Evolutionary conservation across 805 yeast genomes (phyloP).

Genomic region (Saccharomycopsis vini): DNA sequence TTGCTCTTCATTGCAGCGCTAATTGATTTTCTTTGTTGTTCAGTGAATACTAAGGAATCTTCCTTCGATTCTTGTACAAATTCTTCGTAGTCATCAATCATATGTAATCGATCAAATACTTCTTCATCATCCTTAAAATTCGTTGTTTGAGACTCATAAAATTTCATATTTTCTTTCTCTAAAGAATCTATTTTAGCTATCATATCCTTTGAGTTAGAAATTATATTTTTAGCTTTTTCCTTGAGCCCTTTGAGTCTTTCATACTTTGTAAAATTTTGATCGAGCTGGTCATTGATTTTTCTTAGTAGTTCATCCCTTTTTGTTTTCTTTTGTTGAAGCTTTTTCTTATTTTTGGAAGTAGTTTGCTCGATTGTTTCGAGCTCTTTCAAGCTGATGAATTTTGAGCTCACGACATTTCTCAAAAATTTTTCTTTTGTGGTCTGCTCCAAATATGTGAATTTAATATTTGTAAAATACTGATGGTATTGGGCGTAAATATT

Average conservation of each 20-base stretch:
- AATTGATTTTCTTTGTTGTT: background rate
- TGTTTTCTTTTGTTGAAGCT: conserved; percentile 10
- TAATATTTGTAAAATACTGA: conserved; percentile 17
- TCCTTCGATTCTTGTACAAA: conserved; percentile 9
- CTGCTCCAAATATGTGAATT: conserved; percentile 19
- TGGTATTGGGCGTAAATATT: conserved; percentile 11
- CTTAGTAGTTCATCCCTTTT: conserved; percentile 12
- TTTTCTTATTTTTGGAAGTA: conserved; percentile 4
- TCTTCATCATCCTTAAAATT: conserved; percentile 7
- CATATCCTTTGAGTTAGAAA: conserved; percentile 7
- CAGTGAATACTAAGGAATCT: conserved; percentile 11
- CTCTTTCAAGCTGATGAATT: conserved; percentile 14
- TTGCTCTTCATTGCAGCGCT: background rate
- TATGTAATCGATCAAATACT: conserved; percentile 8
- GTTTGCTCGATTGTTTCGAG: conserved; percentile 6
- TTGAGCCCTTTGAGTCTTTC: conserved; percentile 3
- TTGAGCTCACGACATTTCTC: conserved; percentile 12
- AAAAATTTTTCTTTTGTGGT: conserved; percentile 18
- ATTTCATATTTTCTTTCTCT: conserved; percentile 12
- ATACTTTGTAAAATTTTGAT: conserved; percentile 1
- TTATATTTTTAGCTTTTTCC: background rate
- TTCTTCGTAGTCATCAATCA: conserved; percentile 9
- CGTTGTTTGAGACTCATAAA: background rate
- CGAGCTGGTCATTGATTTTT: conserved; percentile 2
- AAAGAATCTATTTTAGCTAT: conserved; percentile 11